Percentiles rank a stretch among this genome's conserved stretches.
These are phyloP conservation scores for Gaertneriomyces sp. DNA, from an alignment of 192 early-diverging fungal genomes.

Conservation along the genomic window DNA sequence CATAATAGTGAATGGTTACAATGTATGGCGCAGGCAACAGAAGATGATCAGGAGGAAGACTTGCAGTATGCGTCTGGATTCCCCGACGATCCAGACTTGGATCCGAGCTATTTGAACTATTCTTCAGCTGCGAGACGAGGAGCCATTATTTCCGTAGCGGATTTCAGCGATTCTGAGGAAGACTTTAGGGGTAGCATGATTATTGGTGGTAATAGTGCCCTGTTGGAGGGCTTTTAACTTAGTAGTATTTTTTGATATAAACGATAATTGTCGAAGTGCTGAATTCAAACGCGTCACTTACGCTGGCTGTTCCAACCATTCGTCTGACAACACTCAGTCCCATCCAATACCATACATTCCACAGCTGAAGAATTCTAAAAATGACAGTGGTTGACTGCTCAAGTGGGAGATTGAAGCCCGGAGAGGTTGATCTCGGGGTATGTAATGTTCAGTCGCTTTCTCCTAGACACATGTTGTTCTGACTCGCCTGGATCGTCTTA, in stretches of 20 bases:
- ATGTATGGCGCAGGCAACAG: slow-evolving; percentile 38
- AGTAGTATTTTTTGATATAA: too few relatives aligned
- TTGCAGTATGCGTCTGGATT: slow-evolving; percentile 2
- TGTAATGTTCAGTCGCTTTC: slow-evolving; percentile 27
- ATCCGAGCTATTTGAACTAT: slow-evolving; percentile 3
- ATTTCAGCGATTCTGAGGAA: slow-evolving; percentile 28
- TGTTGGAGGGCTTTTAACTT: slow-evolving; percentile 41
- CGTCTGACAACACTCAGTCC: too few relatives aligned
- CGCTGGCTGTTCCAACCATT: too few relatives aligned
- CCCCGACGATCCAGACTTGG: too few relatives aligned
- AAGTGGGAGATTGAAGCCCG: slow-evolving; percentile 66
- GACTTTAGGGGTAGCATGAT: slow-evolving; percentile 32
- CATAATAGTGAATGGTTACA: slow-evolving; percentile 58
- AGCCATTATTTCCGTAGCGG: slow-evolving; percentile 9
- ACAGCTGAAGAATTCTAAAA: background rate
- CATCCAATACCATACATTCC: too few relatives aligned
- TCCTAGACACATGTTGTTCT: background rate
- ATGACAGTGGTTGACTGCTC: background rate
- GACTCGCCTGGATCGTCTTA: slow-evolving; percentile 23
- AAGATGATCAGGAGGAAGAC: background rate
- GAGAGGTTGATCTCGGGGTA: slow-evolving; percentile 94
- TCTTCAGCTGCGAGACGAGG: slow-evolving; percentile 14
- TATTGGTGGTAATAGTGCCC: slow-evolving; percentile 43
- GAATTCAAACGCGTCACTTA: too few relatives aligned
- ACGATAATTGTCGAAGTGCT: too few relatives aligned